Conservation (phyloP, 2,329 filamentous ascomycete genomes). For the Lizonia empirigonia region DNA sequence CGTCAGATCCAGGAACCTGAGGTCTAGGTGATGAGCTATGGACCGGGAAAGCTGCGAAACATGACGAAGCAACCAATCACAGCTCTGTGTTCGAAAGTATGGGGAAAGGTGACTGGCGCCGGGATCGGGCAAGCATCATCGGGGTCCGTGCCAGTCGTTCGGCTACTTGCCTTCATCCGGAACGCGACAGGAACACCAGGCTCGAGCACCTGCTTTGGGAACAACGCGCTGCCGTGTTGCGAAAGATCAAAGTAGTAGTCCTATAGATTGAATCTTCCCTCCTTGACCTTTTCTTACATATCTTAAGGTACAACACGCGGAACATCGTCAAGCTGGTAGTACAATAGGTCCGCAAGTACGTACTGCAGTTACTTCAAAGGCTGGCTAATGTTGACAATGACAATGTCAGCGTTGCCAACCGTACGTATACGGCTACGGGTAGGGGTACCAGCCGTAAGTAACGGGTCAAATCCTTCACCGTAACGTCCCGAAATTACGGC, state of each 20-base stretch:
- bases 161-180: slow-evolving; percentile 16
- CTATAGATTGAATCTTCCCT: neutral
- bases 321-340: no score
- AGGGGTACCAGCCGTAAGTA: no score
- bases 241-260: neutral
- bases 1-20: slow-evolving; percentile 23
- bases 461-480: no score
- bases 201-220: slow-evolving; percentile 5
- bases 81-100: slow-evolving; percentile 32
- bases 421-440: no score
- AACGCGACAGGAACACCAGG: slow-evolving; percentile 5
- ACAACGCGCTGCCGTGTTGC: slow-evolving; percentile 1
- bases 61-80: slow-evolving; percentile 33
- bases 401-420: no score
- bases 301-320: no score
- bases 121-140: slow-evolving; percentile 40
- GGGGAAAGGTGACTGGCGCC: slow-evolving; percentile 36
- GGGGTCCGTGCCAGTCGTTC: slow-evolving; percentile 29
- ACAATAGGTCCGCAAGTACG: no score
- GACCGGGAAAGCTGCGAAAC: slow-evolving; percentile 41
- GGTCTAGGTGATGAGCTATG: slow-evolving; percentile 31
- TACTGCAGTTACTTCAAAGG: no score
- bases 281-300: neutral
- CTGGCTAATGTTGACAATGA: no score
- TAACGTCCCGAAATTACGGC: no score